phyloP scores from a whole-genome alignment of 768 basidiomycete genomes.

The Suillus subaureus region DNA sequence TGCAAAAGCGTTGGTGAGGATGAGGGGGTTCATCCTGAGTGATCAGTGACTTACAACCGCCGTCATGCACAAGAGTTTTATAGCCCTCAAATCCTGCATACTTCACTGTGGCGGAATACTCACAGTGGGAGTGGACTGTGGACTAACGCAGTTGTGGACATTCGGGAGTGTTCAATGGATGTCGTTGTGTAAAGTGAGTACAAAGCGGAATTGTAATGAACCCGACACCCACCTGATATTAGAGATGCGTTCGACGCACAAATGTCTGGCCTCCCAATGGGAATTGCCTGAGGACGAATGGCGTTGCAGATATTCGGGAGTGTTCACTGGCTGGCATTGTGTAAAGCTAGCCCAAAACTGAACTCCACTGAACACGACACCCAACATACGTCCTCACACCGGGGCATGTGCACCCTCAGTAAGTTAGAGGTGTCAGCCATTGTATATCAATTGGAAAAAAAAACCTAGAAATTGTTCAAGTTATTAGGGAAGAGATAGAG shows the following conservation, averaged over 20 bases:
- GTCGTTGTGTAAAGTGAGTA: background rate
- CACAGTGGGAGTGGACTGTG: background rate
- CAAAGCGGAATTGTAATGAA: background rate
- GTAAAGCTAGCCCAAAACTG: background rate
- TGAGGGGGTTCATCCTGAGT: background rate
- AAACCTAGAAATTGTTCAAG: background rate
- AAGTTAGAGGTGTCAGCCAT: background rate
- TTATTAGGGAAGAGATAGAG: background rate
- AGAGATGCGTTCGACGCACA: background rate
- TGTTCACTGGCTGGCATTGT: background rate
- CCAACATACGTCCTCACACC: background rate
- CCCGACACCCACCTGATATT: background rate
- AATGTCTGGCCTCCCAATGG: background rate
- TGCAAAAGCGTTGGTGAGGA: slow-evolving; percentile 9
- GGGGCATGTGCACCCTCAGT: background rate
- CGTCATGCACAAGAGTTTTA: background rate
- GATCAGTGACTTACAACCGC: background rate
- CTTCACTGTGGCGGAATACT: background rate
- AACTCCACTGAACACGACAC: background rate
- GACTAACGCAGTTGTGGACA: background rate
- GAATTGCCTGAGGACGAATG: background rate
- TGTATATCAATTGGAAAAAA: background rate
- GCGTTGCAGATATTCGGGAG: background rate
- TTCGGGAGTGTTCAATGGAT: background rate
- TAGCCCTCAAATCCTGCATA: background rate